Evolutionary conservation across 176 grass and related monocot species (phyloP), one percentile per base, ranked within the genome.

Genomic region (Aechmea fasciata): DNA sequence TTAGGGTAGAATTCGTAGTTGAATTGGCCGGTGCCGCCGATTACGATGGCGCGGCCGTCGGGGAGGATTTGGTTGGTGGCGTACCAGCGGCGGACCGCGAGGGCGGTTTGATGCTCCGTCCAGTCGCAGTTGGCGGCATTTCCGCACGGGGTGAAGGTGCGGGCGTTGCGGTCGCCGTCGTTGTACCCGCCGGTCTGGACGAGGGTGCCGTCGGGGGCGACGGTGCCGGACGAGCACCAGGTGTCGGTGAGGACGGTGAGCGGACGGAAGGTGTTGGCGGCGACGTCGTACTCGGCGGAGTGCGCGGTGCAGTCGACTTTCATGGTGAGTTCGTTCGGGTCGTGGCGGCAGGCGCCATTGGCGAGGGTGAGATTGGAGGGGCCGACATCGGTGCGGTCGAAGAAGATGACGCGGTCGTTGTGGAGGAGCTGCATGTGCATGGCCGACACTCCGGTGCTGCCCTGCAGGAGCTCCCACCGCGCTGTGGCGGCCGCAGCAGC

Each of bases 351-450:
- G 51, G 61, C 79, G 52, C 86, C 83, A 17, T 15, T 71, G 68
- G 81, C 80, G 49, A 94, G 83, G 52, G 90, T 79, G 13, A 94
- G 83, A 78, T 94, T 94, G 28, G 90, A 94, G 10, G 0, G 71
- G 2, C 90, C 90, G 57, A 89, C 89, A 78, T 89, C 83, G 20
- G 90, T 94, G 55, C 86, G 80, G 71, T 94, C 90, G 80, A 94
- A 94, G 77, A 94, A 77, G 61, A 84, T 57, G 3, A 94, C 86
- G 20, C 74, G 74, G 77, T 94, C 90, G 77, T 81, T 89, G 83
- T 84, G 80, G 15, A 89, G 86, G 26, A 94, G 86, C 80, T 94
- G 90, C 90, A 94, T 94, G 86, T 94, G 90, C 90, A 94, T 94
- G 48, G 90, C 90, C 48, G 90, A 94, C 23, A 94, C 83, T 23